Percentiles rank a stretch among this genome's conserved stretches.
These are phyloP conservation scores for Dillenia suffruticosa DNA, from an alignment of 164 flowering plant genomes.

Conservation along the genomic window DNA sequence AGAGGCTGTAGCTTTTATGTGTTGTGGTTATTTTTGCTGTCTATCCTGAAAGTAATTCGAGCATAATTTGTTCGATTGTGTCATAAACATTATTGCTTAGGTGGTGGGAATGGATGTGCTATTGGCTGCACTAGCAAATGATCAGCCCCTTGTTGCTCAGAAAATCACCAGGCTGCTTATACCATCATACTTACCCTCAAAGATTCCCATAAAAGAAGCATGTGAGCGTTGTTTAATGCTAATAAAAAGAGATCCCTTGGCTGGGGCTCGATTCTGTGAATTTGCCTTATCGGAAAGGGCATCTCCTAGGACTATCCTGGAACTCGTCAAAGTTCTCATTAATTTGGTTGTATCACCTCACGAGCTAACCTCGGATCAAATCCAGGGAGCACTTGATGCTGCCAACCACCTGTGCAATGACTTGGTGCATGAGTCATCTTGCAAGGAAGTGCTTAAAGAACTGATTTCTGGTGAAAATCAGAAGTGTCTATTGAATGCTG, in stretches of 20 bases:
- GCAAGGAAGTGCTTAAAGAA: slow-evolving; percentile 39
- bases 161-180: slow-evolving; percentile 76
- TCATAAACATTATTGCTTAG: slow-evolving; percentile 28
- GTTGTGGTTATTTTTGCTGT: background rate
- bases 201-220: slow-evolving; percentile 59
- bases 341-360: slow-evolving; percentile 38
- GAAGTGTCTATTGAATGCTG: slow-evolving; percentile 53
- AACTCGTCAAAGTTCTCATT: slow-evolving; percentile 47
- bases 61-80: background rate
- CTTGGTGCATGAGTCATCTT: slow-evolving; percentile 39
- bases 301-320: slow-evolving; percentile 51
- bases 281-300: slow-evolving; percentile 66
- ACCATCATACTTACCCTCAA: slow-evolving; percentile 87
- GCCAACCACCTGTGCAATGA: slow-evolving; percentile 48
- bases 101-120: slow-evolving; percentile 69
- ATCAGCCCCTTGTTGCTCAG: slow-evolving; percentile 69
- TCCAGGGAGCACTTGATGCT: slow-evolving; percentile 64
- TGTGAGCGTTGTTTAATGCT: slow-evolving; percentile 76
- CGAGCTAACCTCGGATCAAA: slow-evolving; percentile 34
- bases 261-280: slow-evolving; percentile 92
- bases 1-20: slow-evolving; percentile 1
- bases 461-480: slow-evolving; percentile 54
- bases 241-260: slow-evolving; percentile 73
- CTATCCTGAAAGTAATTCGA: background rate
- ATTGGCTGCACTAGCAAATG: slow-evolving; percentile 61